Evolutionary conservation across 176 grass and related monocot species (phyloP).

Genomic region (Oryza officinalis): DNA sequence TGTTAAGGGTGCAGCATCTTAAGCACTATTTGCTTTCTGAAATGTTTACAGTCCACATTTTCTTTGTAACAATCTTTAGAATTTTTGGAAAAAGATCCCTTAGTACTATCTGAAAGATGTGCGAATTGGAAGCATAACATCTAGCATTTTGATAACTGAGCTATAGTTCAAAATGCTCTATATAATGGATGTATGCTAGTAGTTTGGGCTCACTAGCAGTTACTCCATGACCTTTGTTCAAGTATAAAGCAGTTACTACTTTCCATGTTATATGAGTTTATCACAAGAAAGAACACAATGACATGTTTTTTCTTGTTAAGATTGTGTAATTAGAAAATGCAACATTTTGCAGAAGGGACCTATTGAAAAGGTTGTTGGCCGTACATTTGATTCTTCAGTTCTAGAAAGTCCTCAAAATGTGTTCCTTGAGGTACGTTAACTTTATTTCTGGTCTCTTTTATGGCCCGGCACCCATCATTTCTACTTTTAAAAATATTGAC

Average conservation of each 20-base stretch:
- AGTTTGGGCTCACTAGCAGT: neutral
- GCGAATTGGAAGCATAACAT: constrained; percentile 3
- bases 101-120: neutral
- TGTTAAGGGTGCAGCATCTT: constrained; percentile 17
- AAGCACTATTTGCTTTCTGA: neutral
- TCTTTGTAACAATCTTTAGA: neutral
- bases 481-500: neutral
- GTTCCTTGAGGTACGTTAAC: constrained; percentile 63
- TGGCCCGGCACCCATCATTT: neutral
- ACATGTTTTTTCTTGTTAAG: neutral
- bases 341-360: constrained; percentile 51
- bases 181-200: neutral
- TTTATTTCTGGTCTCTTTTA: constrained; percentile 2
- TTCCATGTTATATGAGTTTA: neutral
- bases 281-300: neutral
- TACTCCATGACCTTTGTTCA: neutral
- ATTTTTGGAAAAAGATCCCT: neutral
- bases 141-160: neutral
- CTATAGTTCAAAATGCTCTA: neutral
- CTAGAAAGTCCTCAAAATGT: constrained; percentile 56
- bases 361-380: constrained; percentile 76
- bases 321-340: constrained; percentile 2
- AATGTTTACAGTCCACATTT: neutral
- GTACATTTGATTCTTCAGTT: constrained; percentile 61
- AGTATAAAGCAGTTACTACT: neutral